Base-by-base conservation (phyloP, 148 eudicot genomes). In the Persicaria maculosa region DNA sequence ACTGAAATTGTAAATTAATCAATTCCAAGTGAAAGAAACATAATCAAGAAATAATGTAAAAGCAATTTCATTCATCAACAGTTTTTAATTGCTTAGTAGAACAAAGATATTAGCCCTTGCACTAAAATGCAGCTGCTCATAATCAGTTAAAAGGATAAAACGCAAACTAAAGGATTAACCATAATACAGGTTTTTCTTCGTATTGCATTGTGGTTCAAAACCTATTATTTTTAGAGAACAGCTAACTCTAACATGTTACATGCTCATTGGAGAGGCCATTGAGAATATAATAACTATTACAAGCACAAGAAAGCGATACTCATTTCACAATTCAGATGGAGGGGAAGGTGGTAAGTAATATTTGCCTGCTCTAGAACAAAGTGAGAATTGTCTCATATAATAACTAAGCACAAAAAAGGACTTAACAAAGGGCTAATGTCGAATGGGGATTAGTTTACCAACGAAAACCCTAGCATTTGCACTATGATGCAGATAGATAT, bases 321-420 rank as follows among this genome's bases (percentile, higher is more conserved):
- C 74, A 74, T 83, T 48, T 77, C 91, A 20, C 97, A 91, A 84
- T 88, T 93, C 79, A 84, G 97, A 83, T 91, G 93, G 95, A 90
- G 93, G 79, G 93, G 88, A 57, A 81, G 88, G 69, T 69, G n/a
- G n/a, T n/a, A n/a, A n/a, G n/a, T n/a, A n/a, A n/a, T n/a, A n/a
- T n/a, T n/a, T n/a, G n/a, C n/a, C n/a, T n/a, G n/a, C n/a, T n/a
- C n/a, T n/a, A n/a, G n/a, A n/a, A n/a, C n/a, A n/a, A n/a, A n/a
- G n/a, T n/a, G n/a, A n/a, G n/a, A n/a, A n/a, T n/a, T n/a, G n/a
- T n/a, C n/a, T n/a, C n/a, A n/a, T n/a, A n/a, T n/a, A n/a, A n/a
- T n/a, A n/a, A n/a, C n/a, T n/a, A n/a, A n/a, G n/a, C n/a, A n/a
- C n/a, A n/a, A n/a, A n/a, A n/a, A n/a, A n/a, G n/a, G n/a, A n/a